Conservation (phyloP, 345 rosid genomes). For the Nephelium lappaceum region DNA sequence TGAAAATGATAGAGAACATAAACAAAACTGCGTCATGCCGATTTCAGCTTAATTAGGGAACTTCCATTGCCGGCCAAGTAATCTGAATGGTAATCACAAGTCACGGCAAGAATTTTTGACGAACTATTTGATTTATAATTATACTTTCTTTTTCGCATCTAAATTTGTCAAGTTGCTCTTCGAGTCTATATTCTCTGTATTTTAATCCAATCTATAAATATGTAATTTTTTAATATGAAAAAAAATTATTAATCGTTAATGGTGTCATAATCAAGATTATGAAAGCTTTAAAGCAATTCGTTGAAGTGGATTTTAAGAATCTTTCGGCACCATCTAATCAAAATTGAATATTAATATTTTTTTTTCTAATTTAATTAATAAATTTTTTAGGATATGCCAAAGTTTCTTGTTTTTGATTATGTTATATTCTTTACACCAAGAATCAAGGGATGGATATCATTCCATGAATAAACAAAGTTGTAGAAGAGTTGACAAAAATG, state of each 20-base stretch:
- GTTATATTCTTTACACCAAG: not conserved
- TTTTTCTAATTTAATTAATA: not conserved
- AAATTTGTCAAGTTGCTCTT: not conserved
- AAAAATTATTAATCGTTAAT: not conserved
- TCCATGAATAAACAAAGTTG: slow-evolving; percentile 4
- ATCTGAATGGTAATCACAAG: not conserved
- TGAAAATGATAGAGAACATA: not conserved
- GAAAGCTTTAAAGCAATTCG: not conserved
- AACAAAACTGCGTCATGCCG: not conserved
- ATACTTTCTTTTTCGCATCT: not conserved
- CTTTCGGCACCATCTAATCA: not conserved
- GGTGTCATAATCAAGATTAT: slow-evolving; percentile 6
- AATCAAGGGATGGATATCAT: slow-evolving; percentile 12
- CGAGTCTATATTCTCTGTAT: not conserved
- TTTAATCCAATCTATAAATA: not conserved
- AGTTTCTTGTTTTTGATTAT: too few species aligned
- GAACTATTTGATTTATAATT: not conserved
- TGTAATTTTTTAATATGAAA: too few species aligned
- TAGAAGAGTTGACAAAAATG: slow-evolving; percentile 15
- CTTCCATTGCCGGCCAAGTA: not conserved
- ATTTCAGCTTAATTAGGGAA: not conserved
- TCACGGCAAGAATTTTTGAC: not conserved
- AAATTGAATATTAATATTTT: not conserved
- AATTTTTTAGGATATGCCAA: too few species aligned
- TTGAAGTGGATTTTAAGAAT: slow-evolving; percentile 5